Conservation (phyloP, 2,329 filamentous ascomycete species). For the Microcyclospora tardicrescens region DNA sequence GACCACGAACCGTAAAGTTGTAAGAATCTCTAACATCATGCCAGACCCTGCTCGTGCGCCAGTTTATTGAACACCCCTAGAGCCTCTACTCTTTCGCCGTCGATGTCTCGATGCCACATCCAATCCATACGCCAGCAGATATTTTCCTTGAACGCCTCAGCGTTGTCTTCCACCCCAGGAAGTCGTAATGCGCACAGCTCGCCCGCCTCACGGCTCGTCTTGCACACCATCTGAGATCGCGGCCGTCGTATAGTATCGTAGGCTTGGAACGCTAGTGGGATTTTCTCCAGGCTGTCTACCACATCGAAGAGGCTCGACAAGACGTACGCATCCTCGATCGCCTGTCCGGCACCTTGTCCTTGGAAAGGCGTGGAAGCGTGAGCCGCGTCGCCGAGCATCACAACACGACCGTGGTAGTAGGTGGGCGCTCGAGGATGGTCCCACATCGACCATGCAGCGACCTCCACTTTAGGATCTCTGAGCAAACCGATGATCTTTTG, state of each 20-base stretch:
- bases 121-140: neutral
- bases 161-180: too few relatives aligned
- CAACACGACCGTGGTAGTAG: conserved; percentile 24
- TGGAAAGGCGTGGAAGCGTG: conserved; percentile 27
- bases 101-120: neutral
- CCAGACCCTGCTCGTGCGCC: too few relatives aligned
- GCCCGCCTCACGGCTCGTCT: neutral
- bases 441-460: too few relatives aligned
- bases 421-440: conserved; percentile 29
- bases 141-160: neutral
- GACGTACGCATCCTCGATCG: conserved; percentile 19
- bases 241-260: neutral
- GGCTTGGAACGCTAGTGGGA: neutral
- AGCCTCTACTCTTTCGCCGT: neutral
- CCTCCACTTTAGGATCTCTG: conserved; percentile 2
- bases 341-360: conserved; percentile 16
- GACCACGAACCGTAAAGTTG: too few relatives aligned
- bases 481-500: conserved; percentile 5
- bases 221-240: neutral
- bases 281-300: neutral
- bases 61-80: neutral
- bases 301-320: neutral
- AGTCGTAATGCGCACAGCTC: too few relatives aligned
- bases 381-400: conserved; percentile 37
- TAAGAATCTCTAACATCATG: too few relatives aligned